These are phyloP conservation scores for Silene latifolia DNA, from an alignment of 148 eudicot species.

Conservation along the genomic window DNA sequence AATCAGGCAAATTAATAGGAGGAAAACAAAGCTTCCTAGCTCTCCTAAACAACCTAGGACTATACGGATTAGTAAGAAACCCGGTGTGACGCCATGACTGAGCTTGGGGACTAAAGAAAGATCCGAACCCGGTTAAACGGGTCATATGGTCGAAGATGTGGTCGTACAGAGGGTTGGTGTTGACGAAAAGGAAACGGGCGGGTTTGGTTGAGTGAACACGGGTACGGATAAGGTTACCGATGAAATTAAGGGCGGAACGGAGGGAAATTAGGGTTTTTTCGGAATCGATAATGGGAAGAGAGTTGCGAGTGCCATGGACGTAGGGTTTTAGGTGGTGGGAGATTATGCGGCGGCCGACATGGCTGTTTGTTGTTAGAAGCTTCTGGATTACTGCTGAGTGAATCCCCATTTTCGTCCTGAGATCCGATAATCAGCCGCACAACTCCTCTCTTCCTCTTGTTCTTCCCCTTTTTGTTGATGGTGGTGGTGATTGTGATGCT, in stretches of 20 bases:
- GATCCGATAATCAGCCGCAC: too few species aligned
- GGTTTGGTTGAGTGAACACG: slow-evolving; percentile 1
- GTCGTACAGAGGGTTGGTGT: slow-evolving; percentile 71
- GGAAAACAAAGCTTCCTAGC: slow-evolving; percentile 61
- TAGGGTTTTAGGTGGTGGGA: slow-evolving; percentile 77
- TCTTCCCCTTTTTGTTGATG: too few species aligned
- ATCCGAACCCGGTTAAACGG: slow-evolving; percentile 35
- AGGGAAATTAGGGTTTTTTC: slow-evolving; percentile 89
- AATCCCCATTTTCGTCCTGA: slow-evolving; percentile 64
- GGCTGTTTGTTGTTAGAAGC: slow-evolving; percentile 74
- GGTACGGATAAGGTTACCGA: slow-evolving; percentile 41
- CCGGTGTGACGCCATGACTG: slow-evolving; percentile 68
- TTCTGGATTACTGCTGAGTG: slow-evolving; percentile 81
- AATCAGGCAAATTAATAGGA: slow-evolving; percentile 60
- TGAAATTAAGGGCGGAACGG: slow-evolving; percentile 71
- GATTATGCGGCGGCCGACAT: slow-evolving; percentile 56
- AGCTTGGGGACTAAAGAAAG: slow-evolving; percentile 39
- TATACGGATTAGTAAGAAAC: slow-evolving; percentile 64
- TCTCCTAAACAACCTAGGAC: slow-evolving; percentile 67
- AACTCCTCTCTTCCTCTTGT: too few species aligned
- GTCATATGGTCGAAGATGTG: slow-evolving; percentile 74
- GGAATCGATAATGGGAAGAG: slow-evolving; percentile 61
- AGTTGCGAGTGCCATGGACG: slow-evolving; percentile 61
- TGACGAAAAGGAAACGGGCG: slow-evolving; percentile 73
- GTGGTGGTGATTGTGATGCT: too few species aligned